A percentile compares a stretch with the other conserved stretches of the same genome.
phyloP scores from a whole-genome alignment of 225 moss, liverwort and hornwort species.

The Asterella californica region DNA sequence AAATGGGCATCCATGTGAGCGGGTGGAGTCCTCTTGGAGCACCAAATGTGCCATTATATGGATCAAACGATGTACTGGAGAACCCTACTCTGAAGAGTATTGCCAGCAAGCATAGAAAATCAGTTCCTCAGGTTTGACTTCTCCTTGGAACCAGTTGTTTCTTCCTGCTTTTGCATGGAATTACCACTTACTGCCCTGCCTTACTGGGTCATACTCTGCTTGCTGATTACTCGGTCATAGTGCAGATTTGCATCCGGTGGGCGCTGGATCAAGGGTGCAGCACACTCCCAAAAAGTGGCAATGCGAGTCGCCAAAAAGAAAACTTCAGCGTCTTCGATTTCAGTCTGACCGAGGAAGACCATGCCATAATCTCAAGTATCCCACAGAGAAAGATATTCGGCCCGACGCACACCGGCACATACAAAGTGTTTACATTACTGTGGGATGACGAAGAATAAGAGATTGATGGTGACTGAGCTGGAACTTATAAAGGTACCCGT shows the following conservation, averaged over 20 bases:
- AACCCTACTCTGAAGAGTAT: constrained; percentile 31
- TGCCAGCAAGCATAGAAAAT: constrained; percentile 29
- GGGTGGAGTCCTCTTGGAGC: constrained; percentile 55
- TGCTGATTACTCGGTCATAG: neutral
- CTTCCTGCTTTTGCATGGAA: neutral
- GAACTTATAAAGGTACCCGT: too few relatives aligned
- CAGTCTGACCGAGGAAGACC: constrained; percentile 29
- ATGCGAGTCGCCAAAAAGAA: neutral
- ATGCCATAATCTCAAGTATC: constrained; percentile 3
- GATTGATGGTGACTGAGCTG: too few relatives aligned
- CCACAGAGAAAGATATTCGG: too few relatives aligned
- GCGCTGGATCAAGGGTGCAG: constrained; percentile 16
- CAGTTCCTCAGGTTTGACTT: constrained; percentile 25
- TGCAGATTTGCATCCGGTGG: constrained; percentile 51
- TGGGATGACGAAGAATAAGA: too few relatives aligned
- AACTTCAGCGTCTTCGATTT: constrained; percentile 29
- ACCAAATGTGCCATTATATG: constrained; percentile 26
- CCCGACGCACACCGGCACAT: too few relatives aligned
- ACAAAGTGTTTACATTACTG: too few relatives aligned
- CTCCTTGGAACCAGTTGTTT: neutral
- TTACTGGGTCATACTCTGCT: neutral
- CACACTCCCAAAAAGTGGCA: constrained; percentile 26
- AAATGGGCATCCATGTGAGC: constrained; percentile 40
- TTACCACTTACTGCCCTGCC: too few relatives aligned
- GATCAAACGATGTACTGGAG: constrained; percentile 27